Conservation (phyloP, 192 early-diverging fungal species). For the Phycomyces nitens region DNA sequence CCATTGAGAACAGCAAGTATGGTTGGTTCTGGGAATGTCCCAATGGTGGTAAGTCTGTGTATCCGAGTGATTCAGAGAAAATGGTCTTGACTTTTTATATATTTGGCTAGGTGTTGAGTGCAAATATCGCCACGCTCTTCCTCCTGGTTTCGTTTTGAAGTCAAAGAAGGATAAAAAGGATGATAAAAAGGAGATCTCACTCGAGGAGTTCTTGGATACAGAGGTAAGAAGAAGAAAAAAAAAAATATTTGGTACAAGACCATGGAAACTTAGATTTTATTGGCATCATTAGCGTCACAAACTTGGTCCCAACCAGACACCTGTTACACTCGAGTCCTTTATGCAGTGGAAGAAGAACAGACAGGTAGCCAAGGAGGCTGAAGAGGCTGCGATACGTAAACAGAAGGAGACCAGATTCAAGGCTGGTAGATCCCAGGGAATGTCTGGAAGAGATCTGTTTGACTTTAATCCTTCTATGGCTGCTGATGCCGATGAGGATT, state of each 20-base stretch:
- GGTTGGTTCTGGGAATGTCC: constrained; percentile 99
- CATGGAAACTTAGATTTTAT: constrained; percentile 7
- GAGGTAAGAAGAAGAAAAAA: constrained; percentile 53
- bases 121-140: constrained; percentile 96
- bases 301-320: constrained; percentile 86
- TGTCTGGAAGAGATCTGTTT: constrained; percentile 97
- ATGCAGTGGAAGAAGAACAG: constrained; percentile 91
- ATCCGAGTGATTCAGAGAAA: not conserved
- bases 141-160: constrained; percentile 93
- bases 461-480: constrained; percentile 94
- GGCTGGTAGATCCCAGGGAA: constrained; percentile 85
- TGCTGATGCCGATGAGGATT: constrained; percentile 64
- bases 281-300: constrained; percentile 73
- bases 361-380: constrained; percentile 63
- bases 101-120: constrained; percentile 59
- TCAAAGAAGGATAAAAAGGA: constrained; percentile 82
- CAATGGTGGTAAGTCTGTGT: constrained; percentile 67
- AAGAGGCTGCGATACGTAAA: constrained; percentile 61
- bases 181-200: constrained; percentile 80
- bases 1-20: constrained; percentile 92
- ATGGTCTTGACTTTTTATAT: not conserved
- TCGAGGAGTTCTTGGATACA: constrained; percentile 97
- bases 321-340: constrained; percentile 92
- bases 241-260: too few relatives aligned
- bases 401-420: constrained; percentile 79